Conservation (phyloP, 208 protist genomes). For the Leishmania guyanensis region DNA sequence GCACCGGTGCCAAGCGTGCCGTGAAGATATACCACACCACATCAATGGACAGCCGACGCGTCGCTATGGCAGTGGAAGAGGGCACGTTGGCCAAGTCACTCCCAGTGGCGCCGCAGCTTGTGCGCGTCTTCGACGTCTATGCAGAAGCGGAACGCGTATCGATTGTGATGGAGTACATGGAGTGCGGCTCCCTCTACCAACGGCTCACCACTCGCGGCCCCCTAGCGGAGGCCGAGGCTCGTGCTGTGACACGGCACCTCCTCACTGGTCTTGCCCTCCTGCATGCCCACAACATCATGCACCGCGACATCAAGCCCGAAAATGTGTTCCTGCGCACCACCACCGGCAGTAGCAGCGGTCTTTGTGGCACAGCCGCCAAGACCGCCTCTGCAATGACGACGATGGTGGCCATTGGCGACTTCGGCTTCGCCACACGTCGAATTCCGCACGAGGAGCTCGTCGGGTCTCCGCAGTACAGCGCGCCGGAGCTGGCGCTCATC, state of each 20-base stretch:
- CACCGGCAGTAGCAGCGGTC: background rate
- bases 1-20: slow-evolving; percentile 42
- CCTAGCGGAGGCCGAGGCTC: slow-evolving; percentile 92
- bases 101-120: slow-evolving; percentile 47
- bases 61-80: slow-evolving; percentile 54
- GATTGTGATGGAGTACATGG: slow-evolving; percentile 98
- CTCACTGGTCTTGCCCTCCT: slow-evolving; percentile 93
- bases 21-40: slow-evolving; percentile 74
- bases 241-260: slow-evolving; percentile 95
- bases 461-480: slow-evolving; percentile 85
- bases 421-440: slow-evolving; percentile 93
- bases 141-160: slow-evolving; percentile 63
- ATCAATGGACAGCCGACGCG: slow-evolving; percentile 38
- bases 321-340: slow-evolving; percentile 97
- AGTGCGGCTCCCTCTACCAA: slow-evolving; percentile 97
- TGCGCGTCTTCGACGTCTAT: slow-evolving; percentile 93
- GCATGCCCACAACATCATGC: slow-evolving; percentile 98
- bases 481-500: slow-evolving; percentile 83
- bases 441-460: slow-evolving; percentile 61
- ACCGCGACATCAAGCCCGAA: slow-evolving; percentile 99
- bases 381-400: slow-evolving; percentile 16
- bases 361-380: background rate
- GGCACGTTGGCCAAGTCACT: slow-evolving; percentile 47
- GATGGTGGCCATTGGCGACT: slow-evolving; percentile 96
- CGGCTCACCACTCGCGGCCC: slow-evolving; percentile 88